Conservation (phyloP, 352 stramenopile genomes). For the Pythium vanterpoolii region DNA sequence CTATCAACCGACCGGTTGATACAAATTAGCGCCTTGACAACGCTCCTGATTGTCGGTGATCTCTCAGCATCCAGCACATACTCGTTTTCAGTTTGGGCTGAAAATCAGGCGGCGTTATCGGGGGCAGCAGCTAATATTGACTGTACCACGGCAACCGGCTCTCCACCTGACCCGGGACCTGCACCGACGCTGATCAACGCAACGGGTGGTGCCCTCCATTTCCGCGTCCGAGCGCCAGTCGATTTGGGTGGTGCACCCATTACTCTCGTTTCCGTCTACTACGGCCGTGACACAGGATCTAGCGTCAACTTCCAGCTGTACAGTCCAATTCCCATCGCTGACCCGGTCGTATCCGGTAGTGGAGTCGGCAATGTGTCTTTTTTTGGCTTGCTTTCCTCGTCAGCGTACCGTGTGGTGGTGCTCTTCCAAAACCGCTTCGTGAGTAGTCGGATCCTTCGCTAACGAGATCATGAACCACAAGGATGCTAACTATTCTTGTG, state of each 20-base stretch:
- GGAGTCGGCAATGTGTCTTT: conserved; percentile 4
- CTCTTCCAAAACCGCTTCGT: conserved; percentile 8
- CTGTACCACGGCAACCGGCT: conserved; percentile 13
- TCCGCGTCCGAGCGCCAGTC: conserved; percentile 32
- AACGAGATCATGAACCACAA: neutral
- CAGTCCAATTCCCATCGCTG: neutral
- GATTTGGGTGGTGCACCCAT: conserved; percentile 37
- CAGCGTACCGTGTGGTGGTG: conserved; percentile 13
- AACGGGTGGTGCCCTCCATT: conserved; percentile 41
- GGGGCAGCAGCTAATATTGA: conserved; percentile 2
- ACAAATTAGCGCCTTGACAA: conserved; percentile 8
- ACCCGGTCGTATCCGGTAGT: neutral
- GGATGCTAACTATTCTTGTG: conserved; percentile 13
- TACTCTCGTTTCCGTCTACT: conserved; percentile 26
- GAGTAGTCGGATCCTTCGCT: neutral
- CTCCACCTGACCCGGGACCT: conserved; percentile 24
- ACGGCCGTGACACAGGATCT: conserved; percentile 25
- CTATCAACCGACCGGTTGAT: conserved; percentile 5
- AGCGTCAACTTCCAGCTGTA: conserved; percentile 8
- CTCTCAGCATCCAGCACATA: conserved; percentile 29
- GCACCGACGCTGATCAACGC: conserved; percentile 27
- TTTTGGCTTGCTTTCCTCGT: conserved; percentile 18
- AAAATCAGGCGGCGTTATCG: conserved; percentile 26
- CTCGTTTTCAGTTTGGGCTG: conserved; percentile 25
- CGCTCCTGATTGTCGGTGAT: conserved; percentile 17